phyloP scores from a whole-genome alignment of 176 grass and related monocot species.

The Typha latifolia region DNA sequence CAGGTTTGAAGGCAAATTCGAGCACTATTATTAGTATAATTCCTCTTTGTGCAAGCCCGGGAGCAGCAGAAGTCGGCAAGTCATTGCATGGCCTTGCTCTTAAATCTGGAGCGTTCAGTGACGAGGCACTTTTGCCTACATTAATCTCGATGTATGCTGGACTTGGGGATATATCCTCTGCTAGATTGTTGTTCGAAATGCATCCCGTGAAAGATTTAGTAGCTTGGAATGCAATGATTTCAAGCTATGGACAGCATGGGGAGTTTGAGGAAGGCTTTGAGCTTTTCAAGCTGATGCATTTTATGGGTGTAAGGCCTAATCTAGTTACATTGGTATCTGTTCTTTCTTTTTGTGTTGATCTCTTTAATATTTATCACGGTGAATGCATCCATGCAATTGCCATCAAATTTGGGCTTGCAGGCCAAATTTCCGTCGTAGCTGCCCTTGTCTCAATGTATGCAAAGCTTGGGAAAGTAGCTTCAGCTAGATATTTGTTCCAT shows the following conservation, averaged over 20 bases:
- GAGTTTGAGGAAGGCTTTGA: constrained; percentile 33
- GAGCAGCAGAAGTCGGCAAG: constrained; percentile 4
- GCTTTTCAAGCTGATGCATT: constrained; percentile 37
- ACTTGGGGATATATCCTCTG: constrained; percentile 33
- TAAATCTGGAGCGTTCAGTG: constrained; percentile 36
- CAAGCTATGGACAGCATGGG: constrained; percentile 29
- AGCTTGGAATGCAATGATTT: constrained; percentile 65
- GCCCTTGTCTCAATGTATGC: constrained; percentile 69
- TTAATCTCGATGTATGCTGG: constrained; percentile 51
- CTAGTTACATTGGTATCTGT: constrained; percentile 46
- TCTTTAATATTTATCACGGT: constrained; percentile 22
- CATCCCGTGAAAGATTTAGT: constrained; percentile 25
- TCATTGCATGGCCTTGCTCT: constrained; percentile 37
- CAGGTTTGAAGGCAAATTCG: constrained; percentile 31
- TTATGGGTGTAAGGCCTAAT: constrained; percentile 26
- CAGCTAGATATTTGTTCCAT: constrained; percentile 32
- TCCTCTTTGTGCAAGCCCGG: constrained; percentile 15
- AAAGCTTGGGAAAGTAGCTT: constrained; percentile 34
- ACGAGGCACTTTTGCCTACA: constrained; percentile 36
- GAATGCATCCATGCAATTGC: constrained; percentile 44
- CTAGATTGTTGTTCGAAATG: constrained; percentile 38
- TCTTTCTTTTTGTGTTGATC: constrained; percentile 47
- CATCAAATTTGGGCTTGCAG: constrained; percentile 42
- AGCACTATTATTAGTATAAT: constrained; percentile 34
- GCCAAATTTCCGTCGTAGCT: constrained; percentile 40